Evolutionary conservation across 768 basidiomycete genomes (phyloP).

Genomic region (Agaricus bisporus): DNA sequence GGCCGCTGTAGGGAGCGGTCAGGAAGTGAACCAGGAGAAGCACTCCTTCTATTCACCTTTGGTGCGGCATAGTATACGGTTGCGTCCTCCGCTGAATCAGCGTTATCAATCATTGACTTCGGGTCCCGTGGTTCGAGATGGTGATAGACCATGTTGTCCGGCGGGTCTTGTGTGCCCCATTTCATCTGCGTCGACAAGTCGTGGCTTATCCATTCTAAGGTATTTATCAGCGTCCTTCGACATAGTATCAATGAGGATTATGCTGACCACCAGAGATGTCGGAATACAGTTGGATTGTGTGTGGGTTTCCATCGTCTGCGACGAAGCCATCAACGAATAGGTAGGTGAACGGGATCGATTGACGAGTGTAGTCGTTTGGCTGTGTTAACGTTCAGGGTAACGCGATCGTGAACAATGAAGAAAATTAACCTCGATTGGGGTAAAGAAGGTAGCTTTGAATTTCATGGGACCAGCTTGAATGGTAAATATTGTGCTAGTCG

Average conservation of each 20-base stretch:
- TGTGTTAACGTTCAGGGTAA: conserved; percentile 13
- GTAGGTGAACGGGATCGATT: conserved; percentile 49
- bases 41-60: conserved; percentile 17
- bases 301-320: conserved; percentile 29
- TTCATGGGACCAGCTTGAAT: conserved; percentile 46
- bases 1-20: conserved; percentile 4
- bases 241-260: too few relatives aligned
- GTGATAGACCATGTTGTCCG: conserved; percentile 32
- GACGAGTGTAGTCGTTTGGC: conserved; percentile 40
- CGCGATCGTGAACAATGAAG: not conserved
- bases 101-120: conserved; percentile 28
- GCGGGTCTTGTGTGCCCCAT: conserved; percentile 35
- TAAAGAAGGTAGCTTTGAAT: conserved; percentile 45
- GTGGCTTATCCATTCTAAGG: conserved; percentile 31
- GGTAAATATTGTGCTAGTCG: conserved; percentile 46
- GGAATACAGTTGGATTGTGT: conserved; percentile 38
- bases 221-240: too few relatives aligned
- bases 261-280: conserved; percentile 39
- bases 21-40: not conserved
- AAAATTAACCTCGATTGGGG: conserved; percentile 44
- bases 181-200: conserved; percentile 26
- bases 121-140: conserved; percentile 31
- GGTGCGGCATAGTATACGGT: conserved; percentile 38
- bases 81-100: conserved; percentile 44
- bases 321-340: conserved; percentile 28